phyloP scores from a whole-genome alignment of 331 rosid genomes.

The Quercus lobata region DNA sequence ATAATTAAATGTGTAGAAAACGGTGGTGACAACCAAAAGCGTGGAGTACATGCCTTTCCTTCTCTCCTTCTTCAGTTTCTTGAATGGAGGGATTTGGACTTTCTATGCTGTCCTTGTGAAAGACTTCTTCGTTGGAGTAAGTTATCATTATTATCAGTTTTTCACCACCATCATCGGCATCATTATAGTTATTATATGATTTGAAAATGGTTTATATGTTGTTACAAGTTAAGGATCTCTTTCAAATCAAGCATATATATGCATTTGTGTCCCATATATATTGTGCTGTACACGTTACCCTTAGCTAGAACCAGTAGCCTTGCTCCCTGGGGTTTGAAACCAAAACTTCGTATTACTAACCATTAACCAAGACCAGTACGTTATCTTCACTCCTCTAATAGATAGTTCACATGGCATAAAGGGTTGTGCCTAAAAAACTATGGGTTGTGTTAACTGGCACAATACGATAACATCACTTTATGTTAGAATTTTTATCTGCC shows the following conservation, averaged over 20 bases:
- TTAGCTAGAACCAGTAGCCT: background rate
- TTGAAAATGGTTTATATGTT: background rate
- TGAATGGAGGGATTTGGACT: constrained; percentile 60
- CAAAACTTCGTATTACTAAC: too few species aligned
- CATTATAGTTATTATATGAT: too few species aligned
- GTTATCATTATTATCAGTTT: background rate
- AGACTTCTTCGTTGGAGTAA: constrained; percentile 55
- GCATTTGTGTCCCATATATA: background rate
- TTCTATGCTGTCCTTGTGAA: constrained; percentile 46
- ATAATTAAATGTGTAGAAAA: constrained; percentile 31
- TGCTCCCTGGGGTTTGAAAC: too few species aligned
- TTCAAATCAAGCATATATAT: background rate
- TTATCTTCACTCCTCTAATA: too few species aligned
- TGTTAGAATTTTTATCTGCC: too few species aligned
- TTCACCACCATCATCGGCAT: background rate
- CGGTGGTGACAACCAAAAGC: constrained; percentile 48
- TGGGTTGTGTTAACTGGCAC: too few species aligned
- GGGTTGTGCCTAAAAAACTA: too few species aligned
- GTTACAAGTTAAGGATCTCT: background rate
- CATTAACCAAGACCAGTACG: too few species aligned
- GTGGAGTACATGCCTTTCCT: constrained; percentile 60
- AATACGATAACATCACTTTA: too few species aligned
- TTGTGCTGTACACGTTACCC: background rate
- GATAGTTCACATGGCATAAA: too few species aligned
- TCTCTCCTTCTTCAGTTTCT: constrained; percentile 47